Evolutionary conservation across 164 flowering plant genomes (phyloP), one percentile per base, ranked within the genome.

Genomic region (Magnolia sinica): DNA sequence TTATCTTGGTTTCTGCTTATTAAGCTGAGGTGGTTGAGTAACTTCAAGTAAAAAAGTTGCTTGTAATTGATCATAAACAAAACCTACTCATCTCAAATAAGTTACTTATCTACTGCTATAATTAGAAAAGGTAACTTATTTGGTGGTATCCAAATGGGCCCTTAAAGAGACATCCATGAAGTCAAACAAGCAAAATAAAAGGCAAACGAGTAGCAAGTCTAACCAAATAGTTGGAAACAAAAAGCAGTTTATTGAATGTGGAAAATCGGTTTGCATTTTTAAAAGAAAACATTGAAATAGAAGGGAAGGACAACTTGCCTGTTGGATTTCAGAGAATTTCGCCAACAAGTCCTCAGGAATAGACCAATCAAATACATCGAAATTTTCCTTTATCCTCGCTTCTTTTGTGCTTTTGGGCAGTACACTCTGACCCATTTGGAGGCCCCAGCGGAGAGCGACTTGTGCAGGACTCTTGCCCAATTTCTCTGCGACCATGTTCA

Each of bases 361-460:
- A 24, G 88, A 88, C 98, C 98, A 94, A 58, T 79, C 88, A 79
- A 89, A 90, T 64, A 94, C 76, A 59, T 91, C 88, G 37, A 90
- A 81, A 70, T 94, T 94, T 72, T 92, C 87, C 84, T 87, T 87
- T 73, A 92, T 89, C 81, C 98, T 87, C 19, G 76, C 70, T 72
- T 88, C 95, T 49, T 78, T 82, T 2, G 88, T 87, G 78, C 94
- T 92, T 84, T 93, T 93, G 8, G 98, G 96, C 13, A 93, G 90
- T 67, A 93, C 91, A 79, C 98, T 91, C 24, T 92, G 88, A 71
- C 95, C 95, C 92, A 84, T 89, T 78, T 94, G 95, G 66, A 92
- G 82, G 2, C 95, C 98, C 98, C 98, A 92, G 3, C 93, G 89
- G 16, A 92, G 86, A 63, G 91, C 90, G 77, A 94, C 88, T 78